Evolutionary conservation across 2,329 filamentous ascomycete species (phyloP).

Genomic region (Hypomyces rosellus): DNA sequence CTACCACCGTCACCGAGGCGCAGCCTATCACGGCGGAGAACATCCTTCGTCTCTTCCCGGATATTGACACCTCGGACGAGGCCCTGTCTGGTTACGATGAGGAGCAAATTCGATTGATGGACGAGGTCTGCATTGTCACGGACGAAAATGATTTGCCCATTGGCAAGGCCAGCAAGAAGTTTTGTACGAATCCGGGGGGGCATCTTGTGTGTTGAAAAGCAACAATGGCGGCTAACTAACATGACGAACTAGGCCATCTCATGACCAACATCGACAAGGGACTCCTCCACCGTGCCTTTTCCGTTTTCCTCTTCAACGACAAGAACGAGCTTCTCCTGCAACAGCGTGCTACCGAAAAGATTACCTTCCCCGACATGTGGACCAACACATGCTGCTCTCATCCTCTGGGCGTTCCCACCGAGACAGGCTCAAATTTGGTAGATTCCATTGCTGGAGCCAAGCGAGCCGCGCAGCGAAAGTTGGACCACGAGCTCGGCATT

Average conservation of each 20-base stretch:
- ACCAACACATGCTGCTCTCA: slow-evolving; percentile 99
- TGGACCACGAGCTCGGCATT: slow-evolving; percentile 93
- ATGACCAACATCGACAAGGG: slow-evolving; percentile 99
- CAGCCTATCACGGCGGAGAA: slow-evolving; percentile 75
- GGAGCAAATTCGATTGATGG: slow-evolving; percentile 97
- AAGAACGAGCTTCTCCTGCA: slow-evolving; percentile 89
- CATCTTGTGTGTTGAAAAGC: background rate
- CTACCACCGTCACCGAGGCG: slow-evolving; percentile 41
- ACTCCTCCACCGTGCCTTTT: slow-evolving; percentile 93
- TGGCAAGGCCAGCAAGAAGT: slow-evolving; percentile 95
- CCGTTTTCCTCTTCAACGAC: slow-evolving; percentile 94
- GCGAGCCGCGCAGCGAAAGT: slow-evolving; percentile 84
- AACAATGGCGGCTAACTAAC: background rate
- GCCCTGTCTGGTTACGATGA: slow-evolving; percentile 89
- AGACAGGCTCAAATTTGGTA: slow-evolving; percentile 77
- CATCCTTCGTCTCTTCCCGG: slow-evolving; percentile 82
- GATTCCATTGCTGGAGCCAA: slow-evolving; percentile 82
- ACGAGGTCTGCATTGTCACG: slow-evolving; percentile 95
- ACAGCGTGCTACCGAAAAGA: slow-evolving; percentile 93
- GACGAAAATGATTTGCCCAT: slow-evolving; percentile 90
- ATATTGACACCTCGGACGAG: slow-evolving; percentile 64
- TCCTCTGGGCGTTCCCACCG: slow-evolving; percentile 81
- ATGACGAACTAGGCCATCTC: slow-evolving; percentile 65
- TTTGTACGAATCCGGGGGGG: slow-evolving; percentile 63
- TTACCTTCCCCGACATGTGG: slow-evolving; percentile 99